Base-by-base conservation (phyloP, 2,329 filamentous ascomycete genomes). In the Macrophomina tecta region DNA sequence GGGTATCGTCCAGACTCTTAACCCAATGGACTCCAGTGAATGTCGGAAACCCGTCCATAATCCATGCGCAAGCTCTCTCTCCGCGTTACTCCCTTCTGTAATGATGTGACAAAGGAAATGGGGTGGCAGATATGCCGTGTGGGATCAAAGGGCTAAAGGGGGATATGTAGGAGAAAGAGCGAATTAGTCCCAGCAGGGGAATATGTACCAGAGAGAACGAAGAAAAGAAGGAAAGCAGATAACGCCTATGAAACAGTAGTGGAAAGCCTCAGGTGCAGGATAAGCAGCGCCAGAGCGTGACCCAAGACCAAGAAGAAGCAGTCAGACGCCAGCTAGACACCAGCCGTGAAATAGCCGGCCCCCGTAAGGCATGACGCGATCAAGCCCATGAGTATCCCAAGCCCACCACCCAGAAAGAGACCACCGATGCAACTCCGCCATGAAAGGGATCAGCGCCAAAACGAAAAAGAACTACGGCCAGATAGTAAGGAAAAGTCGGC, bases 21-120 rank as follows among this genome's bases (percentile, higher is more conserved):
- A 62, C 45, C 58, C 58, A 62, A 62, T 38, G 32, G 58, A 62
- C 58, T 62, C 58, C 58, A 62, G 30, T 49, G 58, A 38, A 62
- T 62, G 58, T 62, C 32, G 42, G 58, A 49, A 28, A 30, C 38
- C 30, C 45, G n/a, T 30, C 45, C 58, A 28, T 51, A 32, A 40
- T 62, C 58, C 58, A 36, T 49, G n/a, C 45, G 42, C 45, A 16
- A 55, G 52, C n/a, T 62, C 58, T 61, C 30, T 49, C 30, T 49
- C 45, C 58, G 28, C 40, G 18, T n/a, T 32, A 48, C 46, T 62
- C 30, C 42, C 30, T 38, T 16, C 56, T 4, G 34, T 30, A 40
- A 32, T 45, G 61, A 52, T 53, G 11, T n/a, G 28, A 52, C 34
- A 53, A 64, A 42, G 18, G 23, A 53, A 64, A 62, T 7, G 58